Conservation (phyloP, 768 basidiomycete genomes). For the Kwoniella shandongensis region DNA sequence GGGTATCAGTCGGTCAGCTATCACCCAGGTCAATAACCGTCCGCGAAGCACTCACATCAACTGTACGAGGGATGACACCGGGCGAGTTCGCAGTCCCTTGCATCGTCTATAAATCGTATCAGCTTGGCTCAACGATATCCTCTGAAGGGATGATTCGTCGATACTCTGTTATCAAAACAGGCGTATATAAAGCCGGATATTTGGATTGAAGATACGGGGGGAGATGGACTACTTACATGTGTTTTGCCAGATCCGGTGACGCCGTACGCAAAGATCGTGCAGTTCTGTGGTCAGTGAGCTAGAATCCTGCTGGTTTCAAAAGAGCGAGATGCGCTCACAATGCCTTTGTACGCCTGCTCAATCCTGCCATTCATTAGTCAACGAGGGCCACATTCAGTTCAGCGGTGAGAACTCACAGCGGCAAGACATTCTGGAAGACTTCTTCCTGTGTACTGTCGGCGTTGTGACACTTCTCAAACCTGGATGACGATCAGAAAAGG, state of each 20-base stretch:
- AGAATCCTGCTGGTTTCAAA: too few relatives aligned
- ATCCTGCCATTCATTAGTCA: conserved; percentile 50
- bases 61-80: conserved; percentile 81
- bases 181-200: too few relatives aligned
- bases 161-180: too few relatives aligned
- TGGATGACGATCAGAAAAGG: conserved; percentile 37
- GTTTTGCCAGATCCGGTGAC: conserved; percentile 91
- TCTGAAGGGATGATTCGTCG: too few relatives aligned
- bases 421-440: conserved; percentile 71
- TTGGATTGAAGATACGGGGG: not conserved
- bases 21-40: not conserved
- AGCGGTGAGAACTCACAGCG: conserved; percentile 55
- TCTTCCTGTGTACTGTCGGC: conserved; percentile 69
- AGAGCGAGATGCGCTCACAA: too few relatives aligned
- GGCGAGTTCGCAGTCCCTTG: conserved; percentile 71
- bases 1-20: too few relatives aligned
- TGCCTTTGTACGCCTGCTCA: conserved; percentile 72
- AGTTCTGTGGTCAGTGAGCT: conserved; percentile 60
- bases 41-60: conserved; percentile 59
- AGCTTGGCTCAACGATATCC: too few relatives aligned
- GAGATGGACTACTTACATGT: conserved; percentile 10
- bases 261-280: conserved; percentile 86
- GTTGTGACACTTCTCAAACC: conserved; percentile 75
- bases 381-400: not conserved
- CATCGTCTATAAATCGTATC: too few relatives aligned